Conservation (phyloP, 2,329 filamentous ascomycete species). For the Onygenales sp. region DNA sequence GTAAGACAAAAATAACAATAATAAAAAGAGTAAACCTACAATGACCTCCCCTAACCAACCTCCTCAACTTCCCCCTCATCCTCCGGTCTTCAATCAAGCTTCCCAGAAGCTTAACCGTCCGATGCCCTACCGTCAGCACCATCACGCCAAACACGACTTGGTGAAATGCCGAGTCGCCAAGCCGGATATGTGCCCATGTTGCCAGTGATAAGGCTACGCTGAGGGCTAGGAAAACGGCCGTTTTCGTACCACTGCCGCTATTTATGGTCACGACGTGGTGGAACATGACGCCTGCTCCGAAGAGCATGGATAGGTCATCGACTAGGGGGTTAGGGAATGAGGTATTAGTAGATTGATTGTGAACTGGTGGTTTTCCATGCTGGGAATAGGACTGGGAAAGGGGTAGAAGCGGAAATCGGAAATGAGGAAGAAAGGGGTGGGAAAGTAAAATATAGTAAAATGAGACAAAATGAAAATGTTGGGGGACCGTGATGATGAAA, state of each 20-base stretch:
- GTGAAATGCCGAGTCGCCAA: slow-evolving; percentile 7
- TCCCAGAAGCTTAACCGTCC: slow-evolving; percentile 4
- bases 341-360: not conserved
- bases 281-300: slow-evolving; percentile 9
- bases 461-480: not conserved
- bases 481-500: too few species aligned
- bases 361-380: not conserved
- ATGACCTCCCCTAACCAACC: slow-evolving; percentile 1
- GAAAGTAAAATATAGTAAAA: not conserved
- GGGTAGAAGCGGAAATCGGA: not conserved
- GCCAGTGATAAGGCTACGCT: slow-evolving; percentile 1
- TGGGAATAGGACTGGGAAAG: not conserved
- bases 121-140: slow-evolving; percentile 6
- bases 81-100: slow-evolving; percentile 2
- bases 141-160: slow-evolving; percentile 9
- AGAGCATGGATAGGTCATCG: slow-evolving; percentile 10
- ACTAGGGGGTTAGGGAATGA: not conserved
- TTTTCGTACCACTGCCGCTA: not conserved
- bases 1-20: not conserved
- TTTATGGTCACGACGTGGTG: slow-evolving; percentile 10
- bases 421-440: not conserved
- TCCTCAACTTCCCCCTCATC: slow-evolving; percentile 6
- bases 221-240: slow-evolving; percentile 5
- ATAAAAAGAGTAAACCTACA: slow-evolving; percentile 1
- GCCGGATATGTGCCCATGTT: slow-evolving; percentile 8